Conservation (phyloP, 139 green algal species). For the Bryopsis sp. region DNA sequence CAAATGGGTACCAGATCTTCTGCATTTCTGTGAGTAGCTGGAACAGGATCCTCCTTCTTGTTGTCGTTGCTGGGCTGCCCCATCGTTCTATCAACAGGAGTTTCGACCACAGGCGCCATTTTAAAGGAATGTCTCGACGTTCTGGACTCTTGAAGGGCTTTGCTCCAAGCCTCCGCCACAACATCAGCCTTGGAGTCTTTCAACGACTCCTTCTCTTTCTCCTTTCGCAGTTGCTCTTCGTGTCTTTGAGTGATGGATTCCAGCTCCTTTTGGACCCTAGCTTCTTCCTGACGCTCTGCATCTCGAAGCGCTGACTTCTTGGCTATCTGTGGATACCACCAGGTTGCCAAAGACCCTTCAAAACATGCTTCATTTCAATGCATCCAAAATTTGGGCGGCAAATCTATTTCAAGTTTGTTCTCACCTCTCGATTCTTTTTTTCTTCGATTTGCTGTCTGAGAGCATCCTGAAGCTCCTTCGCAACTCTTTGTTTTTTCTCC, state of each 20-base stretch:
- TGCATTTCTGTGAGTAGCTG: too few species aligned
- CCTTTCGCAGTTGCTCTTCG: background rate
- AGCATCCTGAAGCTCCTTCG: slow-evolving; percentile 21
- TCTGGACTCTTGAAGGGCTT: background rate
- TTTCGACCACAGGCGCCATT: background rate
- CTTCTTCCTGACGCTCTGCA: background rate
- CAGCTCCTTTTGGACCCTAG: slow-evolving; percentile 1
- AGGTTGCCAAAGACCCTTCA: too few species aligned
- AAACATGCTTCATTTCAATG: too few species aligned
- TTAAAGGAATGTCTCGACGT: background rate
- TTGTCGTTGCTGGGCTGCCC: too few species aligned
- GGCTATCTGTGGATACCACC: too few species aligned
- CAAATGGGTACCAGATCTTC: too few species aligned
- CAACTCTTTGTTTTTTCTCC: slow-evolving; percentile 3
- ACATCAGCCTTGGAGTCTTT: background rate
- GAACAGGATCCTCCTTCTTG: too few species aligned
- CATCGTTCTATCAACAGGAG: too few species aligned
- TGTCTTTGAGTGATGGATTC: background rate
- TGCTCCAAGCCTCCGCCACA: background rate
- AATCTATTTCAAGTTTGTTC: too few species aligned
- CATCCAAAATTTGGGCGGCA: too few species aligned
- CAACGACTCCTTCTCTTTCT: background rate
- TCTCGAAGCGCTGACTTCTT: too few species aligned
- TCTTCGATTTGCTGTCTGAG: slow-evolving; percentile 22
- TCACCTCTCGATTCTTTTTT: slow-evolving; percentile 23